A percentile compares a stretch with the other conserved stretches of the same genome.
phyloP scores from a whole-genome alignment of 164 flowering plant species.

The Stephania yunnanensis region DNA sequence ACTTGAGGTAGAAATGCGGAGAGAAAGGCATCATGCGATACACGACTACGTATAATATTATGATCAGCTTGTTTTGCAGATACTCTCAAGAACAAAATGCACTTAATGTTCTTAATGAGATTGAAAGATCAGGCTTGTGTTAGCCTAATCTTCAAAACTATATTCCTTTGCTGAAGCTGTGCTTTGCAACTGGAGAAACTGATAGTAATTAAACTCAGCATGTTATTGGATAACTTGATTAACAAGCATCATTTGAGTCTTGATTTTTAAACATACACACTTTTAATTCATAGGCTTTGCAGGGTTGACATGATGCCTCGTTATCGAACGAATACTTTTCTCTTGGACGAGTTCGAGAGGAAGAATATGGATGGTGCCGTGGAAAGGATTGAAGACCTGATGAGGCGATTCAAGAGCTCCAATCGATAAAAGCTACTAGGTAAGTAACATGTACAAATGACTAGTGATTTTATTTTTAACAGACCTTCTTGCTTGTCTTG shows the following conservation, averaged over 20 bases:
- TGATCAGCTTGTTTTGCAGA: conserved; percentile 69
- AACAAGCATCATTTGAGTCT: conserved; percentile 69
- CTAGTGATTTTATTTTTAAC: too few species aligned
- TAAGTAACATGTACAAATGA: neutral
- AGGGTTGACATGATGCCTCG: conserved; percentile 54
- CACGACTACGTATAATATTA: conserved; percentile 65
- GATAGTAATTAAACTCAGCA: conserved; percentile 25
- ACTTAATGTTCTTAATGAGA: conserved; percentile 33
- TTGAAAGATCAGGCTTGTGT: conserved; percentile 42
- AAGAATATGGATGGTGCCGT: conserved; percentile 48
- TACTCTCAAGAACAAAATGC: conserved; percentile 43
- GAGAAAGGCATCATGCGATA: conserved; percentile 33
- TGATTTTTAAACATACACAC: conserved; percentile 55
- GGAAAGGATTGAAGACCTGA: conserved; percentile 43
- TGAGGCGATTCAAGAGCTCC: conserved; percentile 38
- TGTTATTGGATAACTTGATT: conserved; percentile 52
- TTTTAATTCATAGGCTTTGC: conserved; percentile 69
- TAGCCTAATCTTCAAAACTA: conserved; percentile 67
- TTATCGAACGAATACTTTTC: conserved; percentile 54
- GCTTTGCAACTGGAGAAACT: conserved; percentile 41
- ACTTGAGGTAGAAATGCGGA: conserved; percentile 66
- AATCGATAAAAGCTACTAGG: conserved; percentile 2
- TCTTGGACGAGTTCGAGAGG: conserved; percentile 44
- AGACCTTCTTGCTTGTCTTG: too few species aligned
- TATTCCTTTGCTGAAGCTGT: conserved; percentile 57